phyloP scores from a whole-genome alignment of 2,329 filamentous ascomycete species.

The Monilinia fructicola region DNA sequence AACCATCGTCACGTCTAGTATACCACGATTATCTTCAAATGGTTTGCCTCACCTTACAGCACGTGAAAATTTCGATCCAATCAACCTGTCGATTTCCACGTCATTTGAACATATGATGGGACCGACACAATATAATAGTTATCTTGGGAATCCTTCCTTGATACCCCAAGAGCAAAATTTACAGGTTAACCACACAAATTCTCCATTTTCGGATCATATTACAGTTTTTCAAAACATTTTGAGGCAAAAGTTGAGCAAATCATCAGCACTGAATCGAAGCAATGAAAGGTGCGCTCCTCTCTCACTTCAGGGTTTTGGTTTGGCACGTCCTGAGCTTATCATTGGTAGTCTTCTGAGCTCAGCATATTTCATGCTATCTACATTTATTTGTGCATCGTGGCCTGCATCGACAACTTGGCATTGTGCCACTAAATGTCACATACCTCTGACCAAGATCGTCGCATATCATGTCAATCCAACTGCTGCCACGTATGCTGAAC shows the following conservation, averaged over 20 bases:
- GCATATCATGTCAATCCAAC: conserved; percentile 17
- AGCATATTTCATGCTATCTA: conserved; percentile 19
- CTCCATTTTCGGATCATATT: conserved; percentile 18
- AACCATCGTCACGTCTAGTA: not conserved
- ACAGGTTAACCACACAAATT: conserved; percentile 12
- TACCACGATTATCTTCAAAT: conserved; percentile 11
- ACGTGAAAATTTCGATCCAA: not conserved
- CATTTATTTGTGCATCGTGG: conserved; percentile 18
- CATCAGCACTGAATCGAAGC: not conserved
- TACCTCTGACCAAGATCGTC: conserved; percentile 13
- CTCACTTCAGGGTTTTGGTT: not conserved
- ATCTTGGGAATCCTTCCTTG: conserved; percentile 5
- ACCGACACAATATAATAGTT: conserved; percentile 13
- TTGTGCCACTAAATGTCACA: conserved; percentile 14
- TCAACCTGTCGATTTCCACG: not conserved
- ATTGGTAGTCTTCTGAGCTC: conserved; percentile 6
- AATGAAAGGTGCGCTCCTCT: conserved; percentile 20
- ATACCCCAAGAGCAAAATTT: not conserved
- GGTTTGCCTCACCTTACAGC: conserved; percentile 1
- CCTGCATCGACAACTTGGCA: conserved; percentile 14
- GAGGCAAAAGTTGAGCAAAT: conserved; percentile 7
- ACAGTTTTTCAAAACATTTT: conserved; percentile 8
- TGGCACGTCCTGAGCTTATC: conserved; percentile 6
- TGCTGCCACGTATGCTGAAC: conserved; percentile 15
- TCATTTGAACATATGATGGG: conserved; percentile 20